Percentiles rank a stretch among this genome's conserved stretches.
These are phyloP conservation scores for Penicillium antarcticum DNA, from an alignment of 495 filamentous ascomycete genomes.

Conservation along the genomic window DNA sequence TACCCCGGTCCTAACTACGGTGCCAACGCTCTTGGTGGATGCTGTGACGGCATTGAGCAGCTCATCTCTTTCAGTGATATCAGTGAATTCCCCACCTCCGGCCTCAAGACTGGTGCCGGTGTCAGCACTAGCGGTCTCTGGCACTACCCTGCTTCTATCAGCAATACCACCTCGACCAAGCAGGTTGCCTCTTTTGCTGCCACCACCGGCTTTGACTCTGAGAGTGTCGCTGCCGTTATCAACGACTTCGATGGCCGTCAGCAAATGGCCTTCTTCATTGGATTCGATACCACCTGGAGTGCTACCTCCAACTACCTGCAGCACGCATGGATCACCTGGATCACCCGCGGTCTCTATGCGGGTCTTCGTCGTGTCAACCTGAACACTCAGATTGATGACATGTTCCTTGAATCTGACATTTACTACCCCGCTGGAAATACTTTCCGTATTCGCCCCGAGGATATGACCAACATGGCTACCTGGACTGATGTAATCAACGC, in stretches of 20 bases:
- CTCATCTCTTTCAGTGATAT: slow-evolving; percentile 46
- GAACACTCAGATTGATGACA: slow-evolving; percentile 64
- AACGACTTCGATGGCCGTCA: slow-evolving; percentile 55
- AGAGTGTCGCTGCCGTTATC: slow-evolving; percentile 55
- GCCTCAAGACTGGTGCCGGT: slow-evolving; percentile 44
- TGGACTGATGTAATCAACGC: slow-evolving; percentile 51
- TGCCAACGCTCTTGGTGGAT: slow-evolving; percentile 36
- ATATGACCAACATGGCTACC: slow-evolving; percentile 44
- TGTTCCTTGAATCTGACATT: slow-evolving; percentile 55
- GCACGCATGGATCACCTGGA: slow-evolving; percentile 64
- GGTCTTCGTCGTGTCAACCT: slow-evolving; percentile 55
- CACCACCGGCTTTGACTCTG: slow-evolving; percentile 19
- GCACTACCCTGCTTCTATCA: slow-evolving; percentile 57
- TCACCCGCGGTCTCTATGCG: slow-evolving; percentile 54
- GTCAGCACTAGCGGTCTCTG: slow-evolving; percentile 54
- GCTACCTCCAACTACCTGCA: slow-evolving; percentile 53
- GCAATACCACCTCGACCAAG: slow-evolving; percentile 49
- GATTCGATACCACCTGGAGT: slow-evolving; percentile 55
- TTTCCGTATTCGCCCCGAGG: slow-evolving; percentile 50
- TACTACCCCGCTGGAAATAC: slow-evolving; percentile 43
- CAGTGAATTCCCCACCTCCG: slow-evolving; percentile 48
- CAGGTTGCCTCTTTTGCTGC: slow-evolving; percentile 51
- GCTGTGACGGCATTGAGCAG: slow-evolving; percentile 52
- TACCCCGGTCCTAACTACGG: slow-evolving; percentile 54
- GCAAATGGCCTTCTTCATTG: slow-evolving; percentile 61